phyloP scores from a whole-genome alignment of 768 basidiomycete species.

The Boletellus sp. region DNA sequence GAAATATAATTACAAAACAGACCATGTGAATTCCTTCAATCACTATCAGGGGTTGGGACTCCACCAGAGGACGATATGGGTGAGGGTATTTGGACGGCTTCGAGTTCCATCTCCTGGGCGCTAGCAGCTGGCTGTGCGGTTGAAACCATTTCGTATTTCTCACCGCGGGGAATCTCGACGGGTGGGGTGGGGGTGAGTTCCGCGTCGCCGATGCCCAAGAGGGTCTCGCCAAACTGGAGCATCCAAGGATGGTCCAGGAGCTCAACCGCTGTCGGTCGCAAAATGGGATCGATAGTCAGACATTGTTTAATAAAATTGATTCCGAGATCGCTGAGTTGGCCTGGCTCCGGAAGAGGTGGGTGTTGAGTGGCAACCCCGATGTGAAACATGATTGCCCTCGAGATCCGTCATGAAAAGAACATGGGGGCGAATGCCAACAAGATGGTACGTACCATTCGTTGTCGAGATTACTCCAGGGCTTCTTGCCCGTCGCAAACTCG shows the following conservation, averaged over 20 bases:
- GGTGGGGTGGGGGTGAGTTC: slow-evolving; percentile 52
- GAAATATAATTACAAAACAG: not conserved
- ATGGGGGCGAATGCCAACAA: not conserved
- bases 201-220: slow-evolving; percentile 63
- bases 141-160: slow-evolving; percentile 46
- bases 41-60: slow-evolving; percentile 28
- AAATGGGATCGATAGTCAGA: slow-evolving; percentile 79
- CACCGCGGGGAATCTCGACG: slow-evolving; percentile 43
- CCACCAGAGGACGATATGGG: slow-evolving; percentile 45
- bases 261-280: slow-evolving; percentile 80
- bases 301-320: slow-evolving; percentile 94
- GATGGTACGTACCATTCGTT: slow-evolving; percentile 82
- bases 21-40: slow-evolving; percentile 10
- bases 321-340: slow-evolving; percentile 82
- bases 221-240: slow-evolving; percentile 70
- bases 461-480: slow-evolving; percentile 98
- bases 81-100: slow-evolving; percentile 49
- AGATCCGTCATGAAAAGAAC: slow-evolving; percentile 3
- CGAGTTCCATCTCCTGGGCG: slow-evolving; percentile 58
- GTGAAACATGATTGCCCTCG: slow-evolving; percentile 99
- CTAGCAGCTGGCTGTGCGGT: slow-evolving; percentile 56
- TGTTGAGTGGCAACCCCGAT: slow-evolving; percentile 96
- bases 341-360: slow-evolving; percentile 89
- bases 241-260: slow-evolving; percentile 91
- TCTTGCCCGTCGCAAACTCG: slow-evolving; percentile 93